Evolutionary conservation across 1,139 yeast genomes (phyloP).

Genomic region (Cylindricascospora bacillispora): DNA sequence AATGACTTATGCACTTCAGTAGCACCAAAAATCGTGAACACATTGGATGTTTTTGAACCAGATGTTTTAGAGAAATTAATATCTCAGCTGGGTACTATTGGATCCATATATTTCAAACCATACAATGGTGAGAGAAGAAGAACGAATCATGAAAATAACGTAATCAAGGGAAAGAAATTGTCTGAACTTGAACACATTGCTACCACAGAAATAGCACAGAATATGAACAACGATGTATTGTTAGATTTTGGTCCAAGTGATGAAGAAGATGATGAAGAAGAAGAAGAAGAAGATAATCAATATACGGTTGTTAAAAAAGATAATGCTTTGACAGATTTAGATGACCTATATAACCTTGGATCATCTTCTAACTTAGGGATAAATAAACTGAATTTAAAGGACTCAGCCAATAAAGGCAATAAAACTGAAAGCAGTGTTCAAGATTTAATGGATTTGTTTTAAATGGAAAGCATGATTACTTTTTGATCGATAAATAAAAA

Average conservation of each 20-base stretch:
- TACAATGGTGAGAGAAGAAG: slow-evolving; percentile 41
- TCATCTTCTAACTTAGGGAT: slow-evolving; percentile 12
- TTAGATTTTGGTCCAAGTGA: slow-evolving; percentile 56
- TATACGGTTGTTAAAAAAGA: slow-evolving; percentile 24
- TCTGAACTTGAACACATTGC: slow-evolving; percentile 74
- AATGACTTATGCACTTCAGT: slow-evolving; percentile 29
- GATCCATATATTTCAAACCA: slow-evolving; percentile 85
- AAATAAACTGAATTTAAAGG: slow-evolving; percentile 21
- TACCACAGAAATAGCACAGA: slow-evolving; percentile 57
- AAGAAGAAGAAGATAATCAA: slow-evolving; percentile 4
- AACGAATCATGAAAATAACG: slow-evolving; percentile 21
- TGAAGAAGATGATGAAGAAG: slow-evolving; percentile 14
- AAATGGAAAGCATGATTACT: too few relatives aligned
- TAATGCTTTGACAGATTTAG: slow-evolving; percentile 43
- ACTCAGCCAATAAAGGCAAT: too few relatives aligned
- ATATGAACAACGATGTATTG: slow-evolving; percentile 63
- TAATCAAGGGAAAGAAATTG: slow-evolving; percentile 38
- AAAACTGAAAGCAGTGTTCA: slow-evolving; percentile 22
- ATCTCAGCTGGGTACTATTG: slow-evolving; percentile 68
- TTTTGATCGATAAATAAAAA: not conserved
- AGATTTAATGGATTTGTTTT: slow-evolving; percentile 49
- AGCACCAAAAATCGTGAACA: slow-evolving; percentile 59
- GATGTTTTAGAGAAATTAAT: slow-evolving; percentile 54
- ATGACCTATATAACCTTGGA: slow-evolving; percentile 42
- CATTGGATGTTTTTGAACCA: slow-evolving; percentile 61